Base-by-base conservation (phyloP, 257 asterid species). In the Craterostigma plantagineum region DNA sequence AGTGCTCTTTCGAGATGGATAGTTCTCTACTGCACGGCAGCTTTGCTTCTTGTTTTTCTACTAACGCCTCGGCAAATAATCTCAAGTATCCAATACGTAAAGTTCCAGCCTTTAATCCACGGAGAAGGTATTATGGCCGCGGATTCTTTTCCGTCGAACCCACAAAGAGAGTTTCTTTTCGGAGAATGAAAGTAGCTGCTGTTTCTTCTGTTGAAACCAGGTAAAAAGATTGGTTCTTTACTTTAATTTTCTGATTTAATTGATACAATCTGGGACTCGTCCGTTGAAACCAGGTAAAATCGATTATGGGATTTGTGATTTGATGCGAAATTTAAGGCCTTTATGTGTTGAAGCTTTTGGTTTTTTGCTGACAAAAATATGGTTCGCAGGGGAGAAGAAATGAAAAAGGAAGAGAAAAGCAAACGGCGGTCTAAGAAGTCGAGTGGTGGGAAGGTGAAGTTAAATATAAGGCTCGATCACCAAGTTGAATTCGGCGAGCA, bases 401-500 rank as follows among this genome's bases (percentile, higher is more conserved):
- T 23, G 49, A 53, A 69, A n/a, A 67, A 55, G 61, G 76, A 58
- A 54, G 56, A 61, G 37, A 54, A 38, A 49, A 62, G 49, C 40
- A 62, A 63, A 45, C 61, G 48, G 37, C 61, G 45, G 52, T 45
- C 76, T 37, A 52, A 46, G 27, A 60, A 49, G 33, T 62, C 62
- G 15, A 67, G 66, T 52, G 57, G 50, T 42, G 69, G 62, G 34
- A 83, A 61, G 53, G 75, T 83, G 55, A 54, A 38, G 52, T 62
- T 90, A 52, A 68, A 57, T 34, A 40, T 90, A 41, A 62, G 71
- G 57, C 67, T 90, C 23, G 64, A 70, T 51, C 95, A 75, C 68
- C 94, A 90, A 60, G 94, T 90, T 44, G 34, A 62, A 50, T 90
- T 50, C 34, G 99, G 99, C 48, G 91, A 90, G 54, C 79, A 79